phyloP scores from a whole-genome alignment of 2,329 filamentous ascomycete genomes.

The Graphilbum fragrans region DNA sequence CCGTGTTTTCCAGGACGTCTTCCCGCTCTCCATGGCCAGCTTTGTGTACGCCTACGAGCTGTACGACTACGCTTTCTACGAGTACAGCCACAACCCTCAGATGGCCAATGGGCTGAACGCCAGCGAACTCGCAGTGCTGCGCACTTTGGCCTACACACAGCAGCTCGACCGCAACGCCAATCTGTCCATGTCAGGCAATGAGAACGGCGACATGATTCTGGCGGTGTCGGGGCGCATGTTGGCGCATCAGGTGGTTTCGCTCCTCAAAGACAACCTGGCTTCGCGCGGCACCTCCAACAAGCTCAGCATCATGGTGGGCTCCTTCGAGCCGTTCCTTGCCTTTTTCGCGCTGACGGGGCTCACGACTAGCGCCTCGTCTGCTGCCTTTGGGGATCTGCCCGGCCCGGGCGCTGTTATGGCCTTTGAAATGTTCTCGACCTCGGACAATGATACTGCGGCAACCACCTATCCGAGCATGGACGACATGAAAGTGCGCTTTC shows the following conservation, averaged over 20 bases:
- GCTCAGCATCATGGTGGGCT: conserved; percentile 41
- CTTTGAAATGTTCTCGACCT: conserved; percentile 51
- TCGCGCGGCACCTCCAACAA: conserved; percentile 27
- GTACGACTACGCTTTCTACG: conserved; percentile 44
- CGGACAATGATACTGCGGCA: neutral
- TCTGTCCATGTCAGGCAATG: conserved; percentile 41
- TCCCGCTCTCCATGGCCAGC: conserved; percentile 22
- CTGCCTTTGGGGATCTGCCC: conserved; percentile 36
- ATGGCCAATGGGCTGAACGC: conserved; percentile 24
- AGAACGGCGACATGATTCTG: conserved; percentile 25
- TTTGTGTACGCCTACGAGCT: conserved; percentile 38
- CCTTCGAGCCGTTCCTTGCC: conserved; percentile 39
- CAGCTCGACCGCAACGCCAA: conserved; percentile 46
- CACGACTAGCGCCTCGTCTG: conserved; percentile 36
- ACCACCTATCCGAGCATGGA: conserved; percentile 16
- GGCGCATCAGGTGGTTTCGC: conserved; percentile 27
- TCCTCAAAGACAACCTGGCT: conserved; percentile 29
- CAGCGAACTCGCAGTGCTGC: conserved; percentile 39
- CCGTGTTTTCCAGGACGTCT: conserved; percentile 23
- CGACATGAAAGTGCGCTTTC: conserved; percentile 41
- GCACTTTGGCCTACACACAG: conserved; percentile 52
- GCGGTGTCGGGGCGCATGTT: conserved; percentile 42
- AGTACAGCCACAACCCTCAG: conserved; percentile 37
- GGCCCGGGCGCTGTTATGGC: conserved; percentile 63
- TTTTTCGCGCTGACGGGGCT: conserved; percentile 40